Base-by-base conservation (phyloP, 1,139 yeast species). In the Yamadazyma triangularis region DNA sequence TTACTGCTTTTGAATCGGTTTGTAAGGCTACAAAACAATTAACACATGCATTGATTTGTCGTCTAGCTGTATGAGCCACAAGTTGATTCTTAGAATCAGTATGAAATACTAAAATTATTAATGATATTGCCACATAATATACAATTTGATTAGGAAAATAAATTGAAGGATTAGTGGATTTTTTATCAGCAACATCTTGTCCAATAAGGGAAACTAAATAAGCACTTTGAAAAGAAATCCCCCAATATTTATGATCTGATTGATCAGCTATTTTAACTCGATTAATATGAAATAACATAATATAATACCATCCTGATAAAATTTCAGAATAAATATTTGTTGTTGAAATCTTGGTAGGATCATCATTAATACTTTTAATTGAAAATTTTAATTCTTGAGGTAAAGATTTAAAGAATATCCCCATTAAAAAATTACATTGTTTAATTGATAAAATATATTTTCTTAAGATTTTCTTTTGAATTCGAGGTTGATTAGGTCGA, bases 151-250 rank as follows among this genome's bases (percentile, higher is more conserved):
- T 74, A 16, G 83, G 81, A 49, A 78, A 66, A 46, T 70, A 69
- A 38, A n/a, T n/a, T n/a, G n/a, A n/a, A n/a, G n/a, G n/a, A 60
- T 59, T 35, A 79, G 51, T 45, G 75, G 73, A 35, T 72, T 69
- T 30, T 71, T 65, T 27, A 72, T 73, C 23, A 72, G 55, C 39
- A 84, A 47, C 36, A 75, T 77, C 36, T 80, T 81, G 27, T n/a
- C 77, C 63, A 33, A 84, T 79, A 37, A 78, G 66, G 4, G 84
- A 75, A 40, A 84, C 79, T 82, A 82, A 81, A 48, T 86, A 77
- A 2, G 93, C 87, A 1, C 93, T 87, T 53, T 83, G 89, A 61
- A 84, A 84, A 2, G 89, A 82, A 39, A 85, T 83, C 10, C 91
- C 88, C 84, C 91, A 79, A 6, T 86, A 77, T 2, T 91, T 88